These are phyloP conservation scores for Bryum argenteum DNA, from an alignment of 225 moss, liverwort and hornwort species.

Conservation along the genomic window DNA sequence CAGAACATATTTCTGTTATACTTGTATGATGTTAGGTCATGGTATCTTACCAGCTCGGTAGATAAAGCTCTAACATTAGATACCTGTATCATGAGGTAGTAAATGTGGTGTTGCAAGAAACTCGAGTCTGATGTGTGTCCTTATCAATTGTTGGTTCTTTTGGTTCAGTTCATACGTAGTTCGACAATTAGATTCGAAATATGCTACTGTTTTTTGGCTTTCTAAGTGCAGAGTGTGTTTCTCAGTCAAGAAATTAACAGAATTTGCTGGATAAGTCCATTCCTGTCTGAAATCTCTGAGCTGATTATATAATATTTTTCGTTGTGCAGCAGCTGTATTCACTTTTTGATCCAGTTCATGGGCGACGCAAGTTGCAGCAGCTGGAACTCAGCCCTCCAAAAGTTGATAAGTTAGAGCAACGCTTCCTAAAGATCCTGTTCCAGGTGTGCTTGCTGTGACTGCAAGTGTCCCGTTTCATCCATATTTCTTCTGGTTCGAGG, in stretches of 20 bases:
- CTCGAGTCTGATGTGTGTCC: neutral
- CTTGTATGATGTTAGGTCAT: neutral
- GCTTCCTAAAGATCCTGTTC: conserved; percentile 56
- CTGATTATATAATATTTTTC: conserved; percentile 3
- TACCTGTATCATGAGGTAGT: conserved; percentile 22
- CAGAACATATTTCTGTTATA: neutral
- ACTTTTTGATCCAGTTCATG: conserved; percentile 61
- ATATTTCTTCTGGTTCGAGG: conserved; percentile 1
- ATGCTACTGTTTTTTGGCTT: neutral
- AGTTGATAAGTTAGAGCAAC: conserved; percentile 61
- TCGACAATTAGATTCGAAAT: neutral
- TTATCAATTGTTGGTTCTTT: neutral
- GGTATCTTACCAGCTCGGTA: neutral
- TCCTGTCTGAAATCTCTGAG: neutral
- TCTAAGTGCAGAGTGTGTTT: neutral
- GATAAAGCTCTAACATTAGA: neutral
- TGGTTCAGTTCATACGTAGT: conserved; percentile 21
- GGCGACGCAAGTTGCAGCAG: conserved; percentile 54
- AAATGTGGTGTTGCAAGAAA: conserved; percentile 10
- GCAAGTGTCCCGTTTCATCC: neutral
- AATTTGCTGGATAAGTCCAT: conserved; percentile 12
- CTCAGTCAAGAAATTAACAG: conserved; percentile 1
- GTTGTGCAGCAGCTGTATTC: conserved; percentile 61
- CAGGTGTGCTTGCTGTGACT: conserved; percentile 44
- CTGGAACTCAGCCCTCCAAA: conserved; percentile 42